These are phyloP conservation scores for Rhizopus stolonifer DNA, from an alignment of 371 early-diverging fungal genomes.

Conservation along the genomic window DNA sequence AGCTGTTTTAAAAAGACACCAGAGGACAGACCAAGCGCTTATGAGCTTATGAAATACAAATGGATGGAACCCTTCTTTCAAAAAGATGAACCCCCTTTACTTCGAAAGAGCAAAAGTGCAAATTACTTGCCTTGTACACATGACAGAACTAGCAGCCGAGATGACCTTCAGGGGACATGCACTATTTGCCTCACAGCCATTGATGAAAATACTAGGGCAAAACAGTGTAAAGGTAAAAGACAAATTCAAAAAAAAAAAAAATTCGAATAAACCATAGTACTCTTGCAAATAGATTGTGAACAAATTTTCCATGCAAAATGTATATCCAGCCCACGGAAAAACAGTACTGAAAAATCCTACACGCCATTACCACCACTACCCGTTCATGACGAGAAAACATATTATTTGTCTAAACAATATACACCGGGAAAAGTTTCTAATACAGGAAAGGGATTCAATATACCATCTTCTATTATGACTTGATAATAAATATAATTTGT, in stretches of 20 bases:
- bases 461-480: conserved; percentile 12
- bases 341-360: background rate
- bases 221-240: background rate
- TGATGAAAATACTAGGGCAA: background rate
- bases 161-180: too few relatives aligned
- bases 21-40: conserved; percentile 65
- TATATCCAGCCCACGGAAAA: background rate
- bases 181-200: background rate
- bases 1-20: conserved; percentile 85
- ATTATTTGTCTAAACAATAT: background rate
- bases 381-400: background rate
- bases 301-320: background rate
- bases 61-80: conserved; percentile 48
- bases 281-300: background rate
- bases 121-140: too few relatives aligned
- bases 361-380: conserved; percentile 3
- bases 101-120: conserved; percentile 1
- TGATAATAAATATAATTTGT: background rate
- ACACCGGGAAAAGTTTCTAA: conserved; percentile 2
- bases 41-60: conserved; percentile 56
- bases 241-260: background rate
- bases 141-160: too few relatives aligned
- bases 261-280: background rate
- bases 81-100: conserved; percentile 7
- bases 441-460: background rate